Evolutionary conservation across 257 asterid species (phyloP).

Genomic region (Salvia hispanica): DNA sequence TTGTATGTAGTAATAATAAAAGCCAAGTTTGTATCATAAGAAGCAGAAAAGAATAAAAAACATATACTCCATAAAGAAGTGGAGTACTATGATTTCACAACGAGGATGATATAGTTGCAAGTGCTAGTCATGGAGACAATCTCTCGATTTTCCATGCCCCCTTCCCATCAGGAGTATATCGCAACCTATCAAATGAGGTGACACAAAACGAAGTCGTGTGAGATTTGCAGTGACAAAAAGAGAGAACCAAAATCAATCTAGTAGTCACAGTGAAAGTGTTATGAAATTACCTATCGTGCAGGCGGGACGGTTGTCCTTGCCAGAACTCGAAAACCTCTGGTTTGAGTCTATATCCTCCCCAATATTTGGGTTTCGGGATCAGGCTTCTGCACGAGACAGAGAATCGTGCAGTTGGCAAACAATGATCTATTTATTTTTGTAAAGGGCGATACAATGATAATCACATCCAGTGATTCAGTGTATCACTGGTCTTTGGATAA

Average conservation of each 20-base stretch:
- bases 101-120: slow-evolving; percentile 33
- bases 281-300: slow-evolving; percentile 53
- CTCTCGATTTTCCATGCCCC: slow-evolving; percentile 58
- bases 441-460: not conserved
- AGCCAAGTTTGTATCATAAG: not conserved
- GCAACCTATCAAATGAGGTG: slow-evolving; percentile 42
- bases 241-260: not conserved
- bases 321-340: slow-evolving; percentile 82
- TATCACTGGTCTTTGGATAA: not conserved
- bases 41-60: slow-evolving; percentile 21
- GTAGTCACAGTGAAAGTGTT: not conserved
- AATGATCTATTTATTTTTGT: not conserved
- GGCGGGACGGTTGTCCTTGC: slow-evolving; percentile 89
- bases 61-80: not conserved
- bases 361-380: slow-evolving; percentile 64
- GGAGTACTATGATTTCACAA: slow-evolving; percentile 32
- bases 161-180: slow-evolving; percentile 50
- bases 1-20: too few relatives aligned
- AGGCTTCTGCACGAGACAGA: slow-evolving; percentile 46
- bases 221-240: not conserved
- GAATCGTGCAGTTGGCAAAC: slow-evolving; percentile 4
- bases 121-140: slow-evolving; percentile 60
- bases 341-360: slow-evolving; percentile 85
- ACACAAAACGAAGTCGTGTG: not conserved
- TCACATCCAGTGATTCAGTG: not conserved